These are phyloP conservation scores for Penicillium sp. DNA, from an alignment of 2,329 filamentous ascomycete species.

Conservation along the genomic window DNA sequence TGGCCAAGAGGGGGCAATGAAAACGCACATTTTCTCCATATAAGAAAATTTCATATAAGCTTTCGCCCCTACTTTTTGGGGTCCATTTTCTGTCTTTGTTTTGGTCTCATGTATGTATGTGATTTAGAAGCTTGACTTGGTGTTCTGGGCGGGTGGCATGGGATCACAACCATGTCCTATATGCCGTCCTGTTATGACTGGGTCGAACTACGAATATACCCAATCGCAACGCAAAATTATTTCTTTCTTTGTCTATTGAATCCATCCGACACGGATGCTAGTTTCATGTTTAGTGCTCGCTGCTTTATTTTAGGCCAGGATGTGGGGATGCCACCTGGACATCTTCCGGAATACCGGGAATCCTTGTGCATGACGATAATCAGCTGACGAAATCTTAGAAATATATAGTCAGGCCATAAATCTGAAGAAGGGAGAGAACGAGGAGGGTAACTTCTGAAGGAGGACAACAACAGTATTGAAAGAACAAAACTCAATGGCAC, in stretches of 20 bases:
- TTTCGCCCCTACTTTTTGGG: background rate
- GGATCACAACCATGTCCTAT: background rate
- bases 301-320: no score
- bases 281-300: no score
- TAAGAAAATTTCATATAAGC: background rate
- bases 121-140: background rate
- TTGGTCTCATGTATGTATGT: background rate
- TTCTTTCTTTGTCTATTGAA: no score
- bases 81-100: background rate
- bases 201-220: background rate
- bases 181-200: background rate
- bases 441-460: background rate
- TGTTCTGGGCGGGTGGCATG: background rate
- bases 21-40: background rate
- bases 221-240: background rate
- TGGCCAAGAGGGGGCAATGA: constrained; percentile 59
- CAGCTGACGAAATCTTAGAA: no score
- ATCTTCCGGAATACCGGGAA: no score
- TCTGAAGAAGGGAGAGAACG: background rate
- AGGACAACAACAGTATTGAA: background rate
- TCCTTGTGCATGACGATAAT: no score
- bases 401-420: no score
- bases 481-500: no score
- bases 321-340: no score
- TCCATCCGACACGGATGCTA: no score